Evolutionary conservation across 495 filamentous ascomycete species (phyloP), one percentile per base, ranked within the genome.

Genomic region (Penicillium diatomitis): DNA sequence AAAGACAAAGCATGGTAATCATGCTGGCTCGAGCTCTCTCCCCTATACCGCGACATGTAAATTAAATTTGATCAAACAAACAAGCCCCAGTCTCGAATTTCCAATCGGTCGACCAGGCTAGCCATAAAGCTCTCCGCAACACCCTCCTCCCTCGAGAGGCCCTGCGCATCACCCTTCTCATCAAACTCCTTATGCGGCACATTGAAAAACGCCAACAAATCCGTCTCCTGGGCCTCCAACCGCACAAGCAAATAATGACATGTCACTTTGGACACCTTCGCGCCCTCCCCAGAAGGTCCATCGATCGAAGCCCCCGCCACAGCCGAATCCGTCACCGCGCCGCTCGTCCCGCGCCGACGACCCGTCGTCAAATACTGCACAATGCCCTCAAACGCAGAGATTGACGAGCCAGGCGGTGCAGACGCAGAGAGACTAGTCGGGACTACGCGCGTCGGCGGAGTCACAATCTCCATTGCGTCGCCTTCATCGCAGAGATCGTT

Each of bases 121-220:
- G 74, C 69, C 53, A 82, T 68, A 47, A 85, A 70, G 33, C 76
- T 85, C 55, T 73, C 70, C 11, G 78, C 78, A 57, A 90, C 69
- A 53, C 77, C 80, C 65, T 80, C 76, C 66, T 79, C 82, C 27
- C 62, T 74, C 64, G 58, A 79, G 62, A 70, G 63, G 30, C 49
- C 65, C 36, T 10, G 57, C 56, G 46, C 38, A 56, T 72, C 62
- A 11, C 66, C 67, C 32, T 50, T 65, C 46, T 65, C 64, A 54
- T 70, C 69, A 51, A 89, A 81, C 44, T 88, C 84, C 20, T 81
- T 78, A 64, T 89, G 83, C 29, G 90, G 92, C 32, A 95, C 85
- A 70, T 97, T 97, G 62, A 95, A 78, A 31, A 87, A 87, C 48
- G 95, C 80, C 29, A 95, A 62, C n/a, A 98, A 60, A 70, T 98